A percentile compares a stretch with the other conserved stretches of the same genome.
Conservation (phyloP, 2,329 filamentous ascomycete species). For the Alternaria sp. region DNA sequence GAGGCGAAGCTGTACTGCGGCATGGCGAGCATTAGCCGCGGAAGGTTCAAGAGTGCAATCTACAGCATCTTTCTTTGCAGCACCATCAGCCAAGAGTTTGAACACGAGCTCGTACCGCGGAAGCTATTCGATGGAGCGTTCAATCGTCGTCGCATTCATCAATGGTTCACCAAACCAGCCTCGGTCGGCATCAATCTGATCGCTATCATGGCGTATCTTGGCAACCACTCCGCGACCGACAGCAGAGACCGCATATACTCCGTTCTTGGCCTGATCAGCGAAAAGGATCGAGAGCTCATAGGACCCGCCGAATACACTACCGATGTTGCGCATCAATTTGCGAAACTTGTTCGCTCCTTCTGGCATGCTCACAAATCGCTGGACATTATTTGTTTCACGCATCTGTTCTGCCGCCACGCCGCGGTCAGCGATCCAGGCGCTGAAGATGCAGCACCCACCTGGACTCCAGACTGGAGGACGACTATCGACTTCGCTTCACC, state of each 20-base stretch:
- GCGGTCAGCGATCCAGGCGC: slow-evolving; percentile 19
- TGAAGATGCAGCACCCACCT: slow-evolving; percentile 29
- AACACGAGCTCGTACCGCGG: slow-evolving; percentile 35
- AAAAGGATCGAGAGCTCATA: slow-evolving; percentile 31
- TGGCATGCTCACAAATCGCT: slow-evolving; percentile 34
- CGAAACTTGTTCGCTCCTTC: slow-evolving; percentile 39
- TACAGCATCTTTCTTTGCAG: slow-evolving; percentile 42
- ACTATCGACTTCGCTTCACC: slow-evolving; percentile 39
- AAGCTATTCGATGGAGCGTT: slow-evolving; percentile 39
- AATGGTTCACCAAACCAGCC: slow-evolving; percentile 29
- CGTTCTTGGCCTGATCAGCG: slow-evolving; percentile 38
- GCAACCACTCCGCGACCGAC: slow-evolving; percentile 40
- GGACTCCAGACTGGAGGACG: slow-evolving; percentile 41
- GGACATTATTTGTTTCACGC: slow-evolving; percentile 44
- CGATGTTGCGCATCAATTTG: slow-evolving; percentile 21
- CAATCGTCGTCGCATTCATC: slow-evolving; percentile 41
- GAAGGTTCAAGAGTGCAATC: slow-evolving; percentile 39
- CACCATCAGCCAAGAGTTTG: slow-evolving; percentile 30
- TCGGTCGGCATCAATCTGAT: slow-evolving; percentile 33
- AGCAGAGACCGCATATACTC: slow-evolving; percentile 42
- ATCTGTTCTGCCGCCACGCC: slow-evolving; percentile 38
- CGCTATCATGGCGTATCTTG: slow-evolving; percentile 40
- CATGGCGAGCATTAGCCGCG: slow-evolving; percentile 27
- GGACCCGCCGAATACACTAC: slow-evolving; percentile 37
- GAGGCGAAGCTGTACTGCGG: slow-evolving; percentile 41